Conservation (phyloP, 176 grass and related monocot species). For the Raddia guianensis region DNA sequence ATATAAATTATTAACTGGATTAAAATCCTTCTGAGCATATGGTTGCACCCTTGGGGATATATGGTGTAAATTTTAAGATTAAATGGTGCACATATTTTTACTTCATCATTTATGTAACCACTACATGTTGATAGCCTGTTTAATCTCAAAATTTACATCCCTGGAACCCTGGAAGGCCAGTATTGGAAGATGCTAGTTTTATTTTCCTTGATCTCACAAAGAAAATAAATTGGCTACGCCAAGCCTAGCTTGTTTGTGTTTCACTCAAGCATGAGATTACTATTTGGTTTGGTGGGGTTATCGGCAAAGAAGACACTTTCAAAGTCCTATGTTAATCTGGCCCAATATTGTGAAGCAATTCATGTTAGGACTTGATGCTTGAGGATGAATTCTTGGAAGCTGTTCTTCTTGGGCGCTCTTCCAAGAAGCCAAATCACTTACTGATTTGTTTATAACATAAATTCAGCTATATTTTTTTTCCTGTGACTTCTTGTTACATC, state of each 20-base stretch:
- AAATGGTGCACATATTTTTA: neutral
- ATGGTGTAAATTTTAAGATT: too few species aligned
- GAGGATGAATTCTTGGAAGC: neutral
- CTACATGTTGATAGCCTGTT: neutral
- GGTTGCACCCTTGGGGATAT: neutral
- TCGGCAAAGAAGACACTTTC: neutral
- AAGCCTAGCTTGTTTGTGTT: neutral
- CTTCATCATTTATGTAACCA: neutral
- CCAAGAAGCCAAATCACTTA: neutral
- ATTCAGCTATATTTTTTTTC: neutral
- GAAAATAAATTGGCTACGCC: neutral
- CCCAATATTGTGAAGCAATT: slow-evolving; percentile 14
- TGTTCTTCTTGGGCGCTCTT: neutral
- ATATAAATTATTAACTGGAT: neutral
- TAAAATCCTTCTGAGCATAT: neutral
- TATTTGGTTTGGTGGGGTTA: neutral
- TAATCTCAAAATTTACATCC: slow-evolving; percentile 16
- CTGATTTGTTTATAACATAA: neutral
- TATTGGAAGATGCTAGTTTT: slow-evolving; percentile 4
- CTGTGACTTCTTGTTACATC: slow-evolving; percentile 22
- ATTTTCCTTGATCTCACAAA: neutral
- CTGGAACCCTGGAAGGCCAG: slow-evolving; percentile 12
- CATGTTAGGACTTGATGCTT: neutral
- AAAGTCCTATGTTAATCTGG: neutral
- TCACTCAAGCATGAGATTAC: neutral